phyloP scores from a whole-genome alignment of 2,329 filamentous ascomycete species.

The Scortechinia acanthostroma region DNA sequence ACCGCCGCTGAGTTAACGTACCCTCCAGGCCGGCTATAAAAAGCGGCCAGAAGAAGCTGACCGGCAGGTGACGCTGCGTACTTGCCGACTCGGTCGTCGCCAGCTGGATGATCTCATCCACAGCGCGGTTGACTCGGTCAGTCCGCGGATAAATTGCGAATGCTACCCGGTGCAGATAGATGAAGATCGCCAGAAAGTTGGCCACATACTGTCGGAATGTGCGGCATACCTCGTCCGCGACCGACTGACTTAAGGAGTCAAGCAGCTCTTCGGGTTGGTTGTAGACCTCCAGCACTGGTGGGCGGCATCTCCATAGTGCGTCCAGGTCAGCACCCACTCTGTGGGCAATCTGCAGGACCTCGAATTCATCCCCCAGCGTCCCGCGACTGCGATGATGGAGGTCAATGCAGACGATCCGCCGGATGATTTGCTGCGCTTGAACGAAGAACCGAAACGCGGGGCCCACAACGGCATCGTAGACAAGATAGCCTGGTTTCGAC shows the following conservation, averaged over 20 bases:
- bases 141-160: conserved; percentile 25
- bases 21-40: conserved; percentile 21
- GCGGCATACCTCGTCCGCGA: conserved; percentile 17
- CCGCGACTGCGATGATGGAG: conserved; percentile 24
- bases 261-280: conserved; percentile 14
- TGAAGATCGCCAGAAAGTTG: conserved; percentile 22
- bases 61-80: conserved; percentile 10
- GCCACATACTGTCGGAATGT: conserved; percentile 21
- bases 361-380: conserved; percentile 23
- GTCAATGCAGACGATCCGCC: conserved; percentile 21
- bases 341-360: conserved; percentile 23
- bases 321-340: conserved; percentile 22
- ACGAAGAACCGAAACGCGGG: conserved; percentile 21
- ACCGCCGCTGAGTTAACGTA: conserved; percentile 16
- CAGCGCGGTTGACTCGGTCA: conserved; percentile 20
- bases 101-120: conserved; percentile 22
- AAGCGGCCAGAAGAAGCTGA: conserved; percentile 22
- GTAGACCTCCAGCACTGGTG: conserved; percentile 19
- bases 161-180: conserved; percentile 23
- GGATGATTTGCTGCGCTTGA: conserved; percentile 19
- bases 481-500: conserved; percentile 15
- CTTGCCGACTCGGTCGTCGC: conserved; percentile 13
- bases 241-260: conserved; percentile 12
- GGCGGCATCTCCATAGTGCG: conserved; percentile 19
- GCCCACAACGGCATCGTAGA: conserved; percentile 17